Evolutionary conservation across 2,329 filamentous ascomycete species (phyloP).

Genomic region (Monilinia aucupariae): DNA sequence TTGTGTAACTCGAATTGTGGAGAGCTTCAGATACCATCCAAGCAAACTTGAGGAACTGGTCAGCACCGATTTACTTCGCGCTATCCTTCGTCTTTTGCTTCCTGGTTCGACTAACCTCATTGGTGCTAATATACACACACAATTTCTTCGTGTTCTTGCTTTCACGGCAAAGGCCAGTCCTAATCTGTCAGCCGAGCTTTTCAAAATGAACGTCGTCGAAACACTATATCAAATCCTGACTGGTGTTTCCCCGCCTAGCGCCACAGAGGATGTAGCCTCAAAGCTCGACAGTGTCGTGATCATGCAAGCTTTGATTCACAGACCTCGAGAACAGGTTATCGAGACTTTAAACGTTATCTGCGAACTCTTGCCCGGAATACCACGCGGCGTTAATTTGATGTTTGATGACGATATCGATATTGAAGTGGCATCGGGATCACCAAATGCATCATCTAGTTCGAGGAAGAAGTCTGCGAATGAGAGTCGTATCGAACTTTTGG

Average conservation of each 20-base stretch:
- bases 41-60: conserved; percentile 88
- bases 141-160: conserved; percentile 86
- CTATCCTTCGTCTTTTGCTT: conserved; percentile 78
- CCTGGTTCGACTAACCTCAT: conserved; percentile 96
- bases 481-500: conserved; percentile 73
- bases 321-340: conserved; percentile 90
- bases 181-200: conserved; percentile 76
- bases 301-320: conserved; percentile 96
- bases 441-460: conserved; percentile 40
- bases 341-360: conserved; percentile 97
- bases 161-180: conserved; percentile 89
- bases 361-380: conserved; percentile 77
- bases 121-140: conserved; percentile 88
- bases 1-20: conserved; percentile 91
- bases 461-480: conserved; percentile 61
- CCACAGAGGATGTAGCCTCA: conserved; percentile 68
- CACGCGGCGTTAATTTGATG: conserved; percentile 46
- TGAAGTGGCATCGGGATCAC: conserved; percentile 37
- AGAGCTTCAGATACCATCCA: conserved; percentile 89
- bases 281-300: conserved; percentile 96
- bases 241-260: conserved; percentile 83
- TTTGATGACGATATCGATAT: conserved; percentile 44
- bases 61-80: conserved; percentile 77
- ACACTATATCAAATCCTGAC: conserved; percentile 96
- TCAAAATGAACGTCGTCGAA: conserved; percentile 96